Evolutionary conservation across 495 filamentous ascomycete genomes (phyloP), one percentile per base, ranked within the genome.

Genomic region (Parachaetomium inaequale): DNA sequence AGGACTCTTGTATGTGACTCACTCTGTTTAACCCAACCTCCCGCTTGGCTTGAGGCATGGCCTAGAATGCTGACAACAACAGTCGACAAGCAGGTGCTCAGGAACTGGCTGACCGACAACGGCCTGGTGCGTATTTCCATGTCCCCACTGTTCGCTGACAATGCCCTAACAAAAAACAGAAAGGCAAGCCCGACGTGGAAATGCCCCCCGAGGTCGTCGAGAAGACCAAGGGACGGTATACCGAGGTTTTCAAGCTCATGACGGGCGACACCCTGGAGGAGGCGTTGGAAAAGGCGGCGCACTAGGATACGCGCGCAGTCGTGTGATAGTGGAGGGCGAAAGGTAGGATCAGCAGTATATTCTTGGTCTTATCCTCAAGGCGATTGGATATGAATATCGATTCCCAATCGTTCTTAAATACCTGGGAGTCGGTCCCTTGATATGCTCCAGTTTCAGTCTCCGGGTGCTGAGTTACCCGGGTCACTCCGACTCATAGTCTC

Each of bases 61-160:
- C 2, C 0, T 56, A 31, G 8, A 17, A 32, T 49, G 34, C 54
- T 63, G 26, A 63, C 53, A 23, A 15, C 7, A 79, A 85, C 56
- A 93, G 88, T 77, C 56, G 93, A 98, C 71, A 98, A 98, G 83
- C 94, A 97, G 81, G 88, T 82, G 66, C 66, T 97, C 69, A 79
- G 93, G 23, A 88, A 97, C 75, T 98, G 93, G 92, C 74, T 98
- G 71, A 87, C 84, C 0, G 68, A 66, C 40, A 77, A 86, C 59
- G 89, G 88, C 1, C 69, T 93, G 53, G 60, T 63, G 49, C 1
- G 59, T 36, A 4, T 51, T 4, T 5, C 1, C 0, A 7, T 38
- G 7, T 6, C 25, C 3, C 10, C 11, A 31, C 4, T 40, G 23
- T 40, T 19, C 11, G 3, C 6, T 29, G 1, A 12, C 47, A 14